Conservation (phyloP, 345 rosid genomes). For the Lumnitzera littorea region DNA sequence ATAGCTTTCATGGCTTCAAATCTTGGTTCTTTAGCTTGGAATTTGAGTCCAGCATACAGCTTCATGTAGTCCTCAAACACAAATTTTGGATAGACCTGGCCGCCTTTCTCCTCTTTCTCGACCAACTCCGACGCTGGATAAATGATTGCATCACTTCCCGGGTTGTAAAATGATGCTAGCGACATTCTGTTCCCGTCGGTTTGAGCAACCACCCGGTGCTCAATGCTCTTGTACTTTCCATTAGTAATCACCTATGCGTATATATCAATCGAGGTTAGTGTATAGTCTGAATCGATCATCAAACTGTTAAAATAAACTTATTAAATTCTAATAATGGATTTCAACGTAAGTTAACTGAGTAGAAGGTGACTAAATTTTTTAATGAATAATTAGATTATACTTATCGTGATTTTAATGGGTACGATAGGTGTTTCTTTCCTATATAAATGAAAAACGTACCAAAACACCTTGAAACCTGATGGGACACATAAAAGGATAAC, state of each 20-base stretch:
- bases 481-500: no score
- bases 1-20: slow-evolving; percentile 66
- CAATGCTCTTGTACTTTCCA: slow-evolving; percentile 83
- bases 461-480: no score
- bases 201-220: slow-evolving; percentile 74
- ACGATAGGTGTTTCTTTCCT: no score
- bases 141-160: slow-evolving; percentile 72
- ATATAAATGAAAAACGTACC: no score
- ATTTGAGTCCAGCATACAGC: slow-evolving; percentile 66
- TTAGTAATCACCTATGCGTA: slow-evolving; percentile 64
- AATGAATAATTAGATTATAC: no score
- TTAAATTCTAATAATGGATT: no score
- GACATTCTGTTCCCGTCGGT: slow-evolving; percentile 82
- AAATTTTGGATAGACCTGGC: slow-evolving; percentile 53
- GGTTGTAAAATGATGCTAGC: slow-evolving; percentile 85
- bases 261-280: neutral
- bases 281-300: no score
- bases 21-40: slow-evolving; percentile 84
- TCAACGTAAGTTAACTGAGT: no score
- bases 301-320: no score
- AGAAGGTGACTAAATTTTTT: no score
- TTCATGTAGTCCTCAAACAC: slow-evolving; percentile 91
- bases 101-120: slow-evolving; percentile 28
- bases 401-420: no score
- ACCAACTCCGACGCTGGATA: slow-evolving; percentile 59